Base-by-base conservation (phyloP, 331 rosid species). In the Saraca asoca region DNA sequence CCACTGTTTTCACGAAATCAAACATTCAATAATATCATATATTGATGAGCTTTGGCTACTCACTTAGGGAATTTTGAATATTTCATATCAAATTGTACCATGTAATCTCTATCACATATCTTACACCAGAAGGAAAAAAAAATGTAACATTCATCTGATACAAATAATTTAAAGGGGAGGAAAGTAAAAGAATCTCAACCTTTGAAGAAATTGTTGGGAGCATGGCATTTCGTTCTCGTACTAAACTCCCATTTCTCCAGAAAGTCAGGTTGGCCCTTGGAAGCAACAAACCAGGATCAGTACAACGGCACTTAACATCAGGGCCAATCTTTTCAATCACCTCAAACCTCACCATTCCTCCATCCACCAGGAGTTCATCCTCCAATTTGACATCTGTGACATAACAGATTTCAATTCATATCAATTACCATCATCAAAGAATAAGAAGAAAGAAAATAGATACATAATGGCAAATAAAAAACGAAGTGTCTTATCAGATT, bases 291-390 rank as follows among this genome's bases (percentile, higher is more conserved):
- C 99, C 99, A 5, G 97, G 99, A 83, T 94, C 97, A 33, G 99
- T 94, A 69, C 99, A 94, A 37, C 18, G 83, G 70, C 99, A 94
- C 78, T 94, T 88, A 18, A 94, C 99, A 80, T 94, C 98, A 0
- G 98, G 98, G 56, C 99, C 99, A 67, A 94, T 80, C 79, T 90
- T 94, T 74, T 90, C 92, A 57, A 90, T 81, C 58, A 94, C 99
- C 70, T 94, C 99, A 65, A 94, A 94, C 80, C 99, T 90, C 76
- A 94, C 99, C 99, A 90, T 94, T 45, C 97, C 99, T 53, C 99
- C 99, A 56, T 94, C 99, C 72, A 94, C 96, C 56, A 94, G 83
- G 61, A 94, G 96, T 15, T 94, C 99, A 79, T 94, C 99, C 41
- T 97, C 99, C 38, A 90, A 90, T 71, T 81, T 79, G 64, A 94